A percentile compares a stretch with the other conserved stretches of the same genome.
Evolutionary conservation across 441 rosid species (phyloP).

Genomic region (Sinapis alba): DNA sequence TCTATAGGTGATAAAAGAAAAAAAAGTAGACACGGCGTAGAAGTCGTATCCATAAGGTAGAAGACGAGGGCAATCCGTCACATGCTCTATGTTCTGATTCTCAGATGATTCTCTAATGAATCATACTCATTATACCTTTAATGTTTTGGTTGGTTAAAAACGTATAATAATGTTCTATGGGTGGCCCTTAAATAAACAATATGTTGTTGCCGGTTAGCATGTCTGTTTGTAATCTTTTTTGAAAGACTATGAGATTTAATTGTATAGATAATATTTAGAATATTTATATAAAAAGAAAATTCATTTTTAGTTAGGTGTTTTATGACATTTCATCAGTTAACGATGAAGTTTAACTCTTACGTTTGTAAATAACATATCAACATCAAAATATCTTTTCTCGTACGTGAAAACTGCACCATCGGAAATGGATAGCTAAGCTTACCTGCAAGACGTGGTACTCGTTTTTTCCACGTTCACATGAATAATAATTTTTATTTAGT

Average conservation of each 20-base stretch:
- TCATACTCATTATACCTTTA: background rate
- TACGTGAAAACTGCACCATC: conserved; percentile 27
- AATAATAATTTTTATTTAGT: background rate
- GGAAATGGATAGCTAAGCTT: conserved; percentile 27
- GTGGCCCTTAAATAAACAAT: conserved; percentile 26
- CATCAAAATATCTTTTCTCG: conserved; percentile 24
- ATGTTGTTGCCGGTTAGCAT: conserved; percentile 14
- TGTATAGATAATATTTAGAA: background rate
- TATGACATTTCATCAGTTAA: background rate
- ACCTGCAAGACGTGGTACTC: conserved; percentile 19
- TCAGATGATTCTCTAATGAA: background rate
- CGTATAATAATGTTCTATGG: background rate
- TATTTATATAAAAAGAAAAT: background rate
- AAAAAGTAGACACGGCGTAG: background rate
- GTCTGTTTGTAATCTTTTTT: background rate
- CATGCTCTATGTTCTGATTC: background rate
- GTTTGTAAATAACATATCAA: background rate
- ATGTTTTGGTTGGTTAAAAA: background rate
- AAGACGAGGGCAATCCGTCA: background rate
- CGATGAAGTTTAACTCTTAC: background rate
- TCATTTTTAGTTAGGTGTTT: too few relatives aligned
- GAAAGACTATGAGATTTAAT: background rate
- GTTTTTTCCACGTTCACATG: conserved; percentile 5
- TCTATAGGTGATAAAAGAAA: too few relatives aligned
- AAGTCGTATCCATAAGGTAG: background rate